phyloP scores from a whole-genome alignment of 495 filamentous ascomycete species.

The Delitschia confertaspora region DNA sequence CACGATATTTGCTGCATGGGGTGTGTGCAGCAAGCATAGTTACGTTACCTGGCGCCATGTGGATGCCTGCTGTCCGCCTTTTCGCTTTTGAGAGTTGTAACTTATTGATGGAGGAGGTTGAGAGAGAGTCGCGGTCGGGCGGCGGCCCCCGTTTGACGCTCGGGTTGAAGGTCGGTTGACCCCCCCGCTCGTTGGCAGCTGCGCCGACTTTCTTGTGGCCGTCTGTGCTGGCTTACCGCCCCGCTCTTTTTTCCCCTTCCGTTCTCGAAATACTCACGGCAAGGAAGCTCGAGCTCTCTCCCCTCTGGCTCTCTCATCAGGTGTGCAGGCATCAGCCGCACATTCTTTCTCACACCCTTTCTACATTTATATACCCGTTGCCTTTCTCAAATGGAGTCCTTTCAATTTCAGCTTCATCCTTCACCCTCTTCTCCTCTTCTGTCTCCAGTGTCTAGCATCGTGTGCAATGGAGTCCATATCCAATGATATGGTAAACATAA shows the following conservation, averaged over 20 bases:
- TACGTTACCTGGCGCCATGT: too few relatives aligned
- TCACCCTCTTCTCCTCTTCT: neutral
- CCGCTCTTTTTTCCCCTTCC: conserved; percentile 15
- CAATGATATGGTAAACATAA: conserved; percentile 24
- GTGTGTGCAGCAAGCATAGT: neutral
- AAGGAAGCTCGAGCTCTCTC: too few relatives aligned
- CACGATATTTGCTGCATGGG: neutral
- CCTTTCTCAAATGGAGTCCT: conserved; percentile 13
- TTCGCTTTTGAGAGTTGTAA: neutral
- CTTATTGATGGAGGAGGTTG: neutral
- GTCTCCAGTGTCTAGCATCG: conserved; percentile 5
- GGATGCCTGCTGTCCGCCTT: conserved; percentile 7
- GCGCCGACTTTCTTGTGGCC: conserved; percentile 7
- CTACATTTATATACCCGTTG: conserved; percentile 5
- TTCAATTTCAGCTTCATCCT: neutral
- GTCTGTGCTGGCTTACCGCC: conserved; percentile 9
- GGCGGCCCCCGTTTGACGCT: neutral
- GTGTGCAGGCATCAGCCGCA: conserved; percentile 8
- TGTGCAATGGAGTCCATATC: conserved; percentile 26
- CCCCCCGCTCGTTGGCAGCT: conserved; percentile 5
- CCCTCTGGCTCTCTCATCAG: conserved; percentile 10
- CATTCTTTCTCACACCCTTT: neutral
- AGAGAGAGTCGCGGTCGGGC: conserved; percentile 5
- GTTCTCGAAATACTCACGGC: conserved; percentile 15
- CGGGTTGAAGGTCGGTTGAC: neutral